Evolutionary conservation across 805 yeast species (phyloP), one percentile per base, ranked within the genome.

Genomic region (Kluyveromyces lactis): DNA sequence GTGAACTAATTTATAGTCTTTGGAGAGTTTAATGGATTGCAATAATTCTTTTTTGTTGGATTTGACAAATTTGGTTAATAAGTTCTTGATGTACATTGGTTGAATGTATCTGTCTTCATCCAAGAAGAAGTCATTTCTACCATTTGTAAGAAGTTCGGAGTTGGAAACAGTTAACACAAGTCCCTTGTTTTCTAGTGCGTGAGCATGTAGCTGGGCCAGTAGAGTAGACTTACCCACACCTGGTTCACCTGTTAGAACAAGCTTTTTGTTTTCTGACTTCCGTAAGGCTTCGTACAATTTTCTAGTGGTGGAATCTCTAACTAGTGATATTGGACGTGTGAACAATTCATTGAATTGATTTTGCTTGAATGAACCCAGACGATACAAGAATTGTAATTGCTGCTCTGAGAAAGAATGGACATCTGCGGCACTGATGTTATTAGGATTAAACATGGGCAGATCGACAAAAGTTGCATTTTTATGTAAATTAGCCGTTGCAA

Each of bases 221-320:
- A 80, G 52, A 0, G 86, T 75, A 3, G 90, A 74, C 64, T 87
- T 89, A 6, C 97, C 97, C 9, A 74, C 69, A 36, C 95, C 95
- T 32, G 73, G 62, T 40, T 72, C 79, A 31, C 95, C 95, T 16
- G 73, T 56, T n/a, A 86, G 44, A 23, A 79, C 64, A 23, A 72
- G 50, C 49, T 81, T 69, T 52, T 77, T 81, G 10, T 60, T 50
- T 1, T 72, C 56, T 0, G 71, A 52, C 4, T 52, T 57, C 13
- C 60, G 43, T 9, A 77, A 52, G 33, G 77, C 59, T 1, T 63
- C 52, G 18, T 63, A 48, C 10, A 76, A 47, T 17, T 67, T 52
- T 15, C 53, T 42, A 4, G 69, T 59, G 30, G 82, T 72, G 35
- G 67, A 67, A 26, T 67, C 56, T 48, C 82, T 74, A 2, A 79